A percentile compares a stretch with the other conserved stretches of the same genome.
These are phyloP conservation scores for Colletotrichum filicis DNA, from an alignment of 2,329 filamentous ascomycete genomes.

Conservation along the genomic window DNA sequence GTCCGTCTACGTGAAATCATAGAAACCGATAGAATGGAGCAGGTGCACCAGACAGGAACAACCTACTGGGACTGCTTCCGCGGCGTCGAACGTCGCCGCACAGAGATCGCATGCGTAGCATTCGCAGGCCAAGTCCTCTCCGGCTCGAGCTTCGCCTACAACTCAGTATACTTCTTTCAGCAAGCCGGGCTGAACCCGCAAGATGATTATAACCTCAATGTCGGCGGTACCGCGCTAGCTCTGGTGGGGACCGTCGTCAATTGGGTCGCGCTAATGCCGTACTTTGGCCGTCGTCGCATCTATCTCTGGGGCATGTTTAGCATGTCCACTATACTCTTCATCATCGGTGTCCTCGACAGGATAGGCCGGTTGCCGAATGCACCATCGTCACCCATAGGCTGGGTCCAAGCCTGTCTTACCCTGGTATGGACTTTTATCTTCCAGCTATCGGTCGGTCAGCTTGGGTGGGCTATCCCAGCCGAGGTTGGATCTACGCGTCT, in stretches of 20 bases:
- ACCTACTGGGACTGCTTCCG: conserved; percentile 54
- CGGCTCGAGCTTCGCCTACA: conserved; percentile 46
- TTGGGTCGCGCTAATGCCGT: conserved; percentile 51
- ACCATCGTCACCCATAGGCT: conserved; percentile 48
- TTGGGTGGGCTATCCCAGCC: conserved; percentile 40
- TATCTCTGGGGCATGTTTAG: conserved; percentile 56
- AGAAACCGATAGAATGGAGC: conserved; percentile 53
- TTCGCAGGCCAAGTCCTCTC: conserved; percentile 42
- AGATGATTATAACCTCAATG: conserved; percentile 47
- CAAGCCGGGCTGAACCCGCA: conserved; percentile 46
- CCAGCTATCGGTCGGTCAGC: conserved; percentile 33
- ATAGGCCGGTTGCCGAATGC: conserved; percentile 37
- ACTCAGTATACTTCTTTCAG: conserved; percentile 53
- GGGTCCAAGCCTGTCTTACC: conserved; percentile 45
- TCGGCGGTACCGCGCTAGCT: conserved; percentile 52
- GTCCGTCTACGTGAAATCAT: conserved; percentile 52
- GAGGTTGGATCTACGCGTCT: conserved; percentile 45
- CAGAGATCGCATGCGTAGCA: conserved; percentile 46
- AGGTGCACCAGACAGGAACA: conserved; percentile 44
- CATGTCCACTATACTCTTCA: conserved; percentile 50
- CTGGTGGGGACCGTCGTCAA: conserved; percentile 56
- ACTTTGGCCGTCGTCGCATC: conserved; percentile 56
- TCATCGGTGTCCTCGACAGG: conserved; percentile 55
- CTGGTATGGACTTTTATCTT: conserved; percentile 32
- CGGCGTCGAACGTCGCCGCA: conserved; percentile 49